These are phyloP conservation scores for Ulvella scutata DNA, from an alignment of 139 green algal genomes.

Conservation along the genomic window DNA sequence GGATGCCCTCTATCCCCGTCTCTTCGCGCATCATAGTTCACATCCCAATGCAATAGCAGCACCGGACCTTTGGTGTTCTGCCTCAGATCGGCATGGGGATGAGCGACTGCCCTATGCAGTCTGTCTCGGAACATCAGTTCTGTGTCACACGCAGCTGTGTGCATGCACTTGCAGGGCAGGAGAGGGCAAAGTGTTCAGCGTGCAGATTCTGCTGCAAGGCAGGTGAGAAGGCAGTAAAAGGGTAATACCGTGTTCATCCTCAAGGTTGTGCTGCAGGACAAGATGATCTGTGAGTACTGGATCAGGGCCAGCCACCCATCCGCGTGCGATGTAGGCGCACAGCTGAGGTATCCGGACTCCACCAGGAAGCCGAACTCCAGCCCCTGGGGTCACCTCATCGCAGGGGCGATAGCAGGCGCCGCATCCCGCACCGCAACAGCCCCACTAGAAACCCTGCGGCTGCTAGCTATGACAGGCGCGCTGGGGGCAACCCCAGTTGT, in stretches of 20 bases:
- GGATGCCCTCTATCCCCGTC: too few species aligned
- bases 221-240: too few species aligned
- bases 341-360: background rate
- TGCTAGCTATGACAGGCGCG: conserved; percentile 48
- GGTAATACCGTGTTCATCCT: background rate
- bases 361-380: background rate
- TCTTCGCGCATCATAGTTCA: too few species aligned
- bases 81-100: too few species aligned
- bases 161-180: too few species aligned
- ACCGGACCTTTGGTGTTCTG: too few species aligned
- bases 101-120: too few species aligned
- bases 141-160: too few species aligned
- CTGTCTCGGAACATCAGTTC: too few species aligned
- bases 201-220: too few species aligned
- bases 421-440: conserved; percentile 56
- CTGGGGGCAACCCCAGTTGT: background rate
- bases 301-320: background rate
- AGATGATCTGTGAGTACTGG: conserved; percentile 32
- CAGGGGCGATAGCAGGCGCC: conserved; percentile 54
- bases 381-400: conserved; percentile 45
- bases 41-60: too few species aligned
- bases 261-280: conserved; percentile 4
- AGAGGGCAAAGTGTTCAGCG: too few species aligned
- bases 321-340: conserved; percentile 13
- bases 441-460: conserved; percentile 59